Conservation (phyloP, 148 eudicot species). For the Suaeda aralocaspica region DNA sequence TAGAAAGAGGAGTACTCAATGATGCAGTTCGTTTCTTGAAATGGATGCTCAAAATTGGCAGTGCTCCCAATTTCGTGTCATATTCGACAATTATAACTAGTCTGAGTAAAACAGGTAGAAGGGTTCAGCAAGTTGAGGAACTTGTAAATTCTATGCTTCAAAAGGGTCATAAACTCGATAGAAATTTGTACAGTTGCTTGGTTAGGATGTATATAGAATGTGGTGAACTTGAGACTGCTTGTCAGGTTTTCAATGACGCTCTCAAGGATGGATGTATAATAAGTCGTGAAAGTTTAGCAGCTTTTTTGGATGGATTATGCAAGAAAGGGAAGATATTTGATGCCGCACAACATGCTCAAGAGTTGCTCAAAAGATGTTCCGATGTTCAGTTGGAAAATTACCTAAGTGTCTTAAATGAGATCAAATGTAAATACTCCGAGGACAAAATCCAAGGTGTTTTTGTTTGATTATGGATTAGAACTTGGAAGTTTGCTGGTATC, state of each 20-base stretch:
- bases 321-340: constrained; percentile 11
- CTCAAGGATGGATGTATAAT: constrained; percentile 8
- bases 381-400: not conserved
- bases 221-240: constrained; percentile 14
- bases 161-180: constrained; percentile 16
- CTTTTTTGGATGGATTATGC: constrained; percentile 4
- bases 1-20: constrained; percentile 15
- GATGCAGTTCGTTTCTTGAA: constrained; percentile 38
- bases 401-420: constrained; percentile 10
- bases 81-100: constrained; percentile 34
- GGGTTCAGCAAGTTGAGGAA: constrained; percentile 49
- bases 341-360: constrained; percentile 14
- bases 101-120: constrained; percentile 34
- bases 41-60: constrained; percentile 34
- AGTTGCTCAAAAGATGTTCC: constrained; percentile 8
- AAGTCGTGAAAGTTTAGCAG: constrained; percentile 15
- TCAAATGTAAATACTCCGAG: constrained; percentile 12
- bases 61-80: constrained; percentile 42
- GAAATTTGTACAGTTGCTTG: constrained; percentile 14
- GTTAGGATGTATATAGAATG: constrained; percentile 4
- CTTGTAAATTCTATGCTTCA: constrained; percentile 15
- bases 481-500: not conserved
- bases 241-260: constrained; percentile 9
- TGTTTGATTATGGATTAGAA: too few species aligned
- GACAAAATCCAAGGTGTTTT: too few species aligned